Evolutionary conservation across 768 basidiomycete genomes (phyloP).

Genomic region (Collybiopsis confluens): DNA sequence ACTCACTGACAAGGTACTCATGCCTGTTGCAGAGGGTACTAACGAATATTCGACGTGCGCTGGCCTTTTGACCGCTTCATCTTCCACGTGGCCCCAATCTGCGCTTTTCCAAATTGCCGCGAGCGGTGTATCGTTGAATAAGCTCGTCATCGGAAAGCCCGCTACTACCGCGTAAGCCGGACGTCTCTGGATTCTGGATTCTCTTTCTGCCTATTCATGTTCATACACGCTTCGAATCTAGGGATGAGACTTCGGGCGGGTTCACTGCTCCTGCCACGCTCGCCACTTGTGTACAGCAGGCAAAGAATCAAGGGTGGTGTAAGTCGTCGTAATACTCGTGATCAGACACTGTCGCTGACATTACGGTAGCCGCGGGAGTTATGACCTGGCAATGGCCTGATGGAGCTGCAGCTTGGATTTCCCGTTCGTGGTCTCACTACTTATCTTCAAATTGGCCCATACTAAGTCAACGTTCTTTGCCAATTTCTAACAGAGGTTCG

Average conservation of each 20-base stretch:
- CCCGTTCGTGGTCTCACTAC: too few species aligned
- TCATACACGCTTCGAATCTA: too few species aligned
- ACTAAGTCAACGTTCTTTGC: too few species aligned
- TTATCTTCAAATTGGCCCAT: too few species aligned
- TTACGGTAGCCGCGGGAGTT: constrained; percentile 22
- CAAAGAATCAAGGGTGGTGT: constrained; percentile 64
- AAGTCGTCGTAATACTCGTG: constrained; percentile 22
- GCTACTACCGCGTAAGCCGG: constrained; percentile 27
- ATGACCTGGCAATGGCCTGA: constrained; percentile 38
- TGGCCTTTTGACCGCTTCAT: constrained; percentile 55
- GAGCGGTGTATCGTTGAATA: constrained; percentile 52
- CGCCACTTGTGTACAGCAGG: constrained; percentile 58
- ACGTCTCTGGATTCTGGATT: not conserved
- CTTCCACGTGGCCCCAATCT: constrained; percentile 56
- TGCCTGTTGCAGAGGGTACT: constrained; percentile 44
- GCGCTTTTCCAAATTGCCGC: constrained; percentile 57
- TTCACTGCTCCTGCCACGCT: constrained; percentile 58
- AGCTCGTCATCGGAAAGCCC: constrained; percentile 78
- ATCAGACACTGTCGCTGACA: not conserved
- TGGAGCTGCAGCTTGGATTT: constrained; percentile 37
- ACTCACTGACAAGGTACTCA: not conserved
- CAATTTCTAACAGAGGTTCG: too few species aligned
- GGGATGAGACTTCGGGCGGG: constrained; percentile 50
- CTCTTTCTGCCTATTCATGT: not conserved
- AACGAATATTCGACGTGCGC: constrained; percentile 62